Base-by-base conservation (phyloP, 768 basidiomycete genomes). In the Suillus americanus region DNA sequence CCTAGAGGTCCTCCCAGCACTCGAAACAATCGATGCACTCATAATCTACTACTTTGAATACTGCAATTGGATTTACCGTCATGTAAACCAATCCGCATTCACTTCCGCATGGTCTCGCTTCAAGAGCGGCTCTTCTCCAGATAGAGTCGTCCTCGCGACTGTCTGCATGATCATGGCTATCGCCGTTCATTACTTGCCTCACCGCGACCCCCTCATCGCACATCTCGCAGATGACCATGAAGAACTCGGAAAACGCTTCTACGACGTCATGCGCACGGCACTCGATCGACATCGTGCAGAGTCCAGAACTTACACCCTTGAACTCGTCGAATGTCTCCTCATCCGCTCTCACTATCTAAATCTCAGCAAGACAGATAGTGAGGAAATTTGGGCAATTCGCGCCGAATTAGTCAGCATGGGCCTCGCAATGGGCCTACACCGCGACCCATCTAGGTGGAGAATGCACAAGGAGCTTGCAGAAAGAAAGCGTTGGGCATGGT, bases 401-500 rank as follows among this genome's bases (percentile, higher is more conserved):
- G 91, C 90, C 2, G 89, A 93, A 69, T 79, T 94, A 18, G 78
- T 92, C 40, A 86, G 86, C 33, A 88, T 92, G 64, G 90, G 83
- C 9, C 89, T 86, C 68, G 92, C 92, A 14, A 88, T 94, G 87
- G 93, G 93, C 12, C 78, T 94, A 9, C 92, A 94, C 76, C 86
- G 93, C 23, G 93, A 94, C 76, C 92, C 92, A n/a, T 87, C 85
- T 51, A 87, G 88, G 72, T 92, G 87, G 83, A 83, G 84, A 66
- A 88, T 92, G 82, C 85, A 83, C 59, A 81, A 82, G 64, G 87
- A 87, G 64, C 77, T 87, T 12, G 88, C 90, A 41, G 92, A 94
- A 73, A 83, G 92, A 64, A 81, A 93, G 60, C 81, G 92, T 62
- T 94, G 92, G 92, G 90, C 91, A 8, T 94, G 92, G 92, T 94